These are phyloP conservation scores for Dendrocalamus latiflorus DNA, from an alignment of 202 grass and related monocot species.

Conservation along the genomic window DNA sequence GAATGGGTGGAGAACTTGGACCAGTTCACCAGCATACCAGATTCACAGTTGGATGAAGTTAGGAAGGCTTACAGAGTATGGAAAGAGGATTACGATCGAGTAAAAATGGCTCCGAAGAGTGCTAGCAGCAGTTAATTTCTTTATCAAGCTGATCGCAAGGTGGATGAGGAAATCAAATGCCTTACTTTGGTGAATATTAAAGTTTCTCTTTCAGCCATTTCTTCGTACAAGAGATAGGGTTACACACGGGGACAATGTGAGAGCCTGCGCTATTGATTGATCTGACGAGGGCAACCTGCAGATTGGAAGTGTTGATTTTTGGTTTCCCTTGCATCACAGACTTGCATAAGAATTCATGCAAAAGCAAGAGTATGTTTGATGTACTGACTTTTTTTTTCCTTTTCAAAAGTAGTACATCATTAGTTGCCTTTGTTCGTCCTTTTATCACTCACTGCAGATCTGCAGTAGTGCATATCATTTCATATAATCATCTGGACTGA, in stretches of 20 bases:
- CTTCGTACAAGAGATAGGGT: background rate
- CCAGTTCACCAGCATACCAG: conserved; percentile 47
- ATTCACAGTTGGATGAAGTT: conserved; percentile 67
- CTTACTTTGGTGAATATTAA: background rate
- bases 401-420: background rate
- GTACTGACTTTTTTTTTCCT: background rate
- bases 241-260: background rate
- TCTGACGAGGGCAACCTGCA: background rate
- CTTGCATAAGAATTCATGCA: background rate
- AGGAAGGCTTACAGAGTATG: conserved; percentile 57
- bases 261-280: background rate
- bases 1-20: conserved; percentile 90
- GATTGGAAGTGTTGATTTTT: background rate
- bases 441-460: background rate
- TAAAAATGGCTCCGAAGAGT: conserved; percentile 21
- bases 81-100: conserved; percentile 75
- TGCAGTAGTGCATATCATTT: background rate
- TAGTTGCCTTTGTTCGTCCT: background rate
- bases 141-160: background rate
- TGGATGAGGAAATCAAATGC: background rate
- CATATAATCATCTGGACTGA: background rate
- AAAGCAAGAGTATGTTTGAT: background rate
- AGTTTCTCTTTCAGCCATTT: background rate
- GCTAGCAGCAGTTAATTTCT: background rate
- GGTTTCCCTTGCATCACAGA: background rate